These are phyloP conservation scores for Euryodendron excelsum DNA, from an alignment of 148 eudicot genomes.

Conservation along the genomic window DNA sequence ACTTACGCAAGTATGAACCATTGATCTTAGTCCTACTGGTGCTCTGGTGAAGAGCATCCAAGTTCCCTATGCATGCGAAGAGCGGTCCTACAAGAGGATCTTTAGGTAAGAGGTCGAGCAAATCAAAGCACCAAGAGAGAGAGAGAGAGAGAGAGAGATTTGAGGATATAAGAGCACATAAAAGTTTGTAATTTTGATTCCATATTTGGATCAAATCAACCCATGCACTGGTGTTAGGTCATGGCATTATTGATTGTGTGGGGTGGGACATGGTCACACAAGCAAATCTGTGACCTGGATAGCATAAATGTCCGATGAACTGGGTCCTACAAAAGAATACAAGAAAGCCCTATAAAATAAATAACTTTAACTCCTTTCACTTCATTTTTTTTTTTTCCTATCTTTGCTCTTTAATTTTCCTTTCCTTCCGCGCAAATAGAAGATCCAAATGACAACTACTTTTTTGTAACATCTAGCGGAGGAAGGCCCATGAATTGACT, in stretches of 20 bases:
- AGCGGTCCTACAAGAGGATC: constrained; percentile 8
- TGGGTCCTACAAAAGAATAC: background rate
- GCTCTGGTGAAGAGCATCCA: constrained; percentile 1
- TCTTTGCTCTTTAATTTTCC: too few species aligned
- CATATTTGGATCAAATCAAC: too few species aligned
- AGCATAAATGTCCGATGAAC: background rate
- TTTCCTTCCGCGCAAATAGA: too few species aligned
- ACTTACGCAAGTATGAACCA: background rate
- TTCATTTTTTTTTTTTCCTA: too few species aligned
- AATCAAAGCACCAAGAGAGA: background rate
- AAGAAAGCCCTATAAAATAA: background rate
- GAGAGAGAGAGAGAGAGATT: too few species aligned
- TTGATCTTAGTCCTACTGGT: background rate
- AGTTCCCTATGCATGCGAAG: constrained; percentile 2
- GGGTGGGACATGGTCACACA: constrained; percentile 7
- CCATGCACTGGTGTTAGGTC: too few species aligned
- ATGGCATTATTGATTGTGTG: constrained; percentile 1
- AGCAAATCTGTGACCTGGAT: background rate
- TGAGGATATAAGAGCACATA: too few species aligned
- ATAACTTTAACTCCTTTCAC: too few species aligned
- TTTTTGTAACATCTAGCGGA: too few species aligned
- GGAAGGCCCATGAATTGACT: too few species aligned
- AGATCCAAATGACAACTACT: too few species aligned
- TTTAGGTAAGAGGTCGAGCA: background rate
- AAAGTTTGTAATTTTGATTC: too few species aligned